phyloP scores from a whole-genome alignment of 2,329 filamentous ascomycete species.

The Ophiostoma perfectum region DNA sequence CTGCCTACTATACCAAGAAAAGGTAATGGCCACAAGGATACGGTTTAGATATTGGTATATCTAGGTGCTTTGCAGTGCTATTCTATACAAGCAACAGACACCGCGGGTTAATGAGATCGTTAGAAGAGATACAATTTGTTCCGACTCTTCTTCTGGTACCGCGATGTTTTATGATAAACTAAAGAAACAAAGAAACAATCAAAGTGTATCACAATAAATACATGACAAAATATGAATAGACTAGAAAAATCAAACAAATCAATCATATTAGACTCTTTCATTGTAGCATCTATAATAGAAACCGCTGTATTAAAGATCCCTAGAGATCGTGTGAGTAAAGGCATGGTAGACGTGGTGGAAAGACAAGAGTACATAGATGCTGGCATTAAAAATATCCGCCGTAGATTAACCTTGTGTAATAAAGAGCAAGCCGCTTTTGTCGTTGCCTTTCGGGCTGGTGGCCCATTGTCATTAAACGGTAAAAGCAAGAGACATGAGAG shows the following conservation, averaged over 20 bases:
- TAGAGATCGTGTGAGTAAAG: not conserved
- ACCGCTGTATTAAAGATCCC: not conserved
- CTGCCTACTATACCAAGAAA: not conserved
- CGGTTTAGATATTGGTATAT: not conserved
- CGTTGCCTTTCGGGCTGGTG: not conserved
- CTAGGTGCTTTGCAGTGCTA: not conserved
- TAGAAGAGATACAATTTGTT: not conserved
- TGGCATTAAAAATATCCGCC: not conserved
- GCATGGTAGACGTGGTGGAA: no score
- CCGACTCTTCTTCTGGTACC: not conserved
- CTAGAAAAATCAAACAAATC: no score
- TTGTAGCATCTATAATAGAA: no score
- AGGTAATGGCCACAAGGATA: not conserved
- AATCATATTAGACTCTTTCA: no score
- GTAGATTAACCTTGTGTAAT: not conserved
- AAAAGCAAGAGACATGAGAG: not conserved
- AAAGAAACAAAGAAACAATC: not conserved
- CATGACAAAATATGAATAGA: not conserved
- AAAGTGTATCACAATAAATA: not conserved
- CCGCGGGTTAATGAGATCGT: not conserved
- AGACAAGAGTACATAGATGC: no score
- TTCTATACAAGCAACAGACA: not conserved
- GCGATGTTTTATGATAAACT: not conserved
- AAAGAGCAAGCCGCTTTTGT: constrained; percentile 6
- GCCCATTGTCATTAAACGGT: not conserved